phyloP scores from a whole-genome alignment of 2,329 filamentous ascomycete species.

The Sclerotinia trifoliorum region DNA sequence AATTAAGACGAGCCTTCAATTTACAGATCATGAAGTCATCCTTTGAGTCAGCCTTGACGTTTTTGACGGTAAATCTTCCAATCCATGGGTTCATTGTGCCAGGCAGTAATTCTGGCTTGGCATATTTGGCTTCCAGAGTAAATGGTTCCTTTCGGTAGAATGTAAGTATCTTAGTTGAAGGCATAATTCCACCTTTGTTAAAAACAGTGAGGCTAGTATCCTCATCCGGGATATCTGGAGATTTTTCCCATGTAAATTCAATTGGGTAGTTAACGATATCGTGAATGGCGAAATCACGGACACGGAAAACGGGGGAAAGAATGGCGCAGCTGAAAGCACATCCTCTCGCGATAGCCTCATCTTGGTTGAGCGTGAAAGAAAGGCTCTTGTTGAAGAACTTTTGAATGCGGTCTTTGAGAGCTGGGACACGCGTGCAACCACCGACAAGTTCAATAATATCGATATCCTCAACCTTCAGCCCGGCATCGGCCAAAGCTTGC shows the following conservation, averaged over 20 bases:
- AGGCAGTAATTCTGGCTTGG: conserved; percentile 80
- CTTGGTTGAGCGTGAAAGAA: conserved; percentile 96
- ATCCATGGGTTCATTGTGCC: conserved; percentile 94
- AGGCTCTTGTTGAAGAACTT: conserved; percentile 89
- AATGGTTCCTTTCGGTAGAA: conserved; percentile 99
- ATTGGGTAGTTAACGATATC: conserved; percentile 98
- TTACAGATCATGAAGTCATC: conserved; percentile 99
- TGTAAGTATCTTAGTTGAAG: conserved; percentile 97
- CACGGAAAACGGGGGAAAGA: conserved; percentile 94
- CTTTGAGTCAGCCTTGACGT: conserved; percentile 87
- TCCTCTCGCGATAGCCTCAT: conserved; percentile 93
- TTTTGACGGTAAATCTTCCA: conserved; percentile 96
- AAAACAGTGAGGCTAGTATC: conserved; percentile 97
- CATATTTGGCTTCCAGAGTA: conserved; percentile 92
- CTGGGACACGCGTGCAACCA: conserved; percentile 88
- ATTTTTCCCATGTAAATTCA: conserved; percentile 99
- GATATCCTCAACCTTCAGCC: conserved; percentile 87
- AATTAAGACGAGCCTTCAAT: conserved; percentile 93
- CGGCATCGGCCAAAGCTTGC: conserved; percentile 90
- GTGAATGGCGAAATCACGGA: conserved; percentile 96
- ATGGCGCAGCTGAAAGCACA: conserved; percentile 98
- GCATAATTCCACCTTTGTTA: conserved; percentile 94
- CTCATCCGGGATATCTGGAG: conserved; percentile 95
- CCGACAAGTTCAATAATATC: conserved; percentile 92
- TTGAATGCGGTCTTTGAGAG: conserved; percentile 86